Conservation (phyloP, 768 basidiomycete genomes). For the Pholiota microspora region DNA sequence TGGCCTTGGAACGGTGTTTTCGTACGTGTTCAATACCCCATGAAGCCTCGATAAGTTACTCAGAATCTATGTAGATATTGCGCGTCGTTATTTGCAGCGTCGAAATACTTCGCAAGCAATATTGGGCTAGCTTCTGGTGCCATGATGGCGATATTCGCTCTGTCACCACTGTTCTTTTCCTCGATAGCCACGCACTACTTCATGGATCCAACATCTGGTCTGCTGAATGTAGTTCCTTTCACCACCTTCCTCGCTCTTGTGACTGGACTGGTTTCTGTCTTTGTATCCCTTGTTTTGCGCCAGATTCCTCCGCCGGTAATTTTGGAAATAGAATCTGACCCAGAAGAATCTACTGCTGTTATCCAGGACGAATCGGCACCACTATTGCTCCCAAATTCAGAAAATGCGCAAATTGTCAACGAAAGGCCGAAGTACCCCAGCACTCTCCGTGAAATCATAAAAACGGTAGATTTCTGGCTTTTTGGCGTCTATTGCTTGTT, state of each 20-base stretch:
- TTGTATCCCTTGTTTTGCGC: conserved; percentile 48
- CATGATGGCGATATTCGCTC: conserved; percentile 74
- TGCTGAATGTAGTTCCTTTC: conserved; percentile 46
- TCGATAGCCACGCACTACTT: conserved; percentile 62
- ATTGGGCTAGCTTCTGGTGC: conserved; percentile 65
- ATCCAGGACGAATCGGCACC: conserved; percentile 31
- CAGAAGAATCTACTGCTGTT: background rate
- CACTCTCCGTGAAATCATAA: conserved; percentile 40
- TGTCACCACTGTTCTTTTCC: conserved; percentile 76
- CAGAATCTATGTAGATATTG: conserved; percentile 46
- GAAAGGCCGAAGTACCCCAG: conserved; percentile 14
- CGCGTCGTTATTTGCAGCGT: conserved; percentile 72
- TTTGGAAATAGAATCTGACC: background rate
- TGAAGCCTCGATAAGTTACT: background rate
- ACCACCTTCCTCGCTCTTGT: conserved; percentile 55
- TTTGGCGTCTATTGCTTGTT: conserved; percentile 50
- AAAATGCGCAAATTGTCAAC: background rate
- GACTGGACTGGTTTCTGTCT: conserved; percentile 49
- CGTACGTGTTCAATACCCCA: conserved; percentile 44
- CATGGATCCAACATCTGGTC: conserved; percentile 39
- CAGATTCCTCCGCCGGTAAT: background rate
- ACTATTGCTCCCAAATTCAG: conserved; percentile 18
- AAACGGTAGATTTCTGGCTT: conserved; percentile 62
- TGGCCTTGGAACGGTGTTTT: conserved; percentile 69
- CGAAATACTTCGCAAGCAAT: conserved; percentile 63